Conservation (phyloP, 108 stramenopile genomes). For the Skeletonema costatum region DNA sequence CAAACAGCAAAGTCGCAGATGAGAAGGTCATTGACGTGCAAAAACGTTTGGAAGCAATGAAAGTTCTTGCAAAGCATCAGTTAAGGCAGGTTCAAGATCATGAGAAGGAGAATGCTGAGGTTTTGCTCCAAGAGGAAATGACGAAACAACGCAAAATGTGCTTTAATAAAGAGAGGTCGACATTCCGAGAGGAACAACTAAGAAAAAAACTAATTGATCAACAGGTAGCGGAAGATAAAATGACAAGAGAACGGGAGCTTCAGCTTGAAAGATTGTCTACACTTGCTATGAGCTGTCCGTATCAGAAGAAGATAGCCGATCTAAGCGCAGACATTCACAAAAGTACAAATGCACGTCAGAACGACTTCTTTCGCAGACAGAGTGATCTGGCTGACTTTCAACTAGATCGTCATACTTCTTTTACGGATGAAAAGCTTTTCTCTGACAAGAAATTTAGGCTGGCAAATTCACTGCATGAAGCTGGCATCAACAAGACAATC, state of each 20-base stretch:
- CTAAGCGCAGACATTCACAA: slow-evolving; percentile 34
- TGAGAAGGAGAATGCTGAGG: neutral
- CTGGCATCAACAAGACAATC: slow-evolving; percentile 34
- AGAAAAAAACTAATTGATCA: slow-evolving; percentile 1
- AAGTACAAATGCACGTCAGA: slow-evolving; percentile 45
- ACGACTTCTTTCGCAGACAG: slow-evolving; percentile 35
- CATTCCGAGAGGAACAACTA: slow-evolving; percentile 7
- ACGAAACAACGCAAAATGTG: slow-evolving; percentile 5
- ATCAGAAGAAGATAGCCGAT: slow-evolving; percentile 31
- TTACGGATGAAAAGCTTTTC: slow-evolving; percentile 51
- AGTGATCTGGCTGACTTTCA: slow-evolving; percentile 45
- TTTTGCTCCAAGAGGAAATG: neutral
- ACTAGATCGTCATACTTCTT: slow-evolving; percentile 30
- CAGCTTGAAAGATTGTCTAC: slow-evolving; percentile 32
- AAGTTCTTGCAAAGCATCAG: slow-evolving; percentile 13
- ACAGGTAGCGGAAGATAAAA: slow-evolving; percentile 10
- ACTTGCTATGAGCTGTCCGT: slow-evolving; percentile 49
- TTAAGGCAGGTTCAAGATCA: neutral
- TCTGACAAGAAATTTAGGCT: slow-evolving; percentile 45
- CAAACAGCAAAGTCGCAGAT: neutral
- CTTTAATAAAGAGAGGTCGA: slow-evolving; percentile 7
- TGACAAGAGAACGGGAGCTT: slow-evolving; percentile 16
- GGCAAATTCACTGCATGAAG: slow-evolving; percentile 48
- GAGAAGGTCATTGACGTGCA: slow-evolving; percentile 5
- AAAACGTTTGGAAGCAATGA: neutral